phyloP scores from a whole-genome alignment of 1,139 yeast species.

The Taphrina sp. region DNA sequence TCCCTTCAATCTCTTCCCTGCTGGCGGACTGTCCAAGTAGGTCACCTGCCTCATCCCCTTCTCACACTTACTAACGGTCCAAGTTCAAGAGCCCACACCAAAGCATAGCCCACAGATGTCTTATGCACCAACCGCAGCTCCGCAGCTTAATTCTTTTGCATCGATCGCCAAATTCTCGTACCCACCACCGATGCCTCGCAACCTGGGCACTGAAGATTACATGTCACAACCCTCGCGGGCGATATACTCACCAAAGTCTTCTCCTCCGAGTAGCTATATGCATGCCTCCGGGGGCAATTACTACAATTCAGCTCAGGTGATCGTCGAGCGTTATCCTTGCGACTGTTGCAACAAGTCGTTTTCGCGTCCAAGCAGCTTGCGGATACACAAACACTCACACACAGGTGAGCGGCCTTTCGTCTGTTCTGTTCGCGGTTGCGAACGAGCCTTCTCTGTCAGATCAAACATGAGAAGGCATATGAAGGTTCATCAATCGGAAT shows the following conservation, averaged over 20 bases:
- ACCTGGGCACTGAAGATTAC: not conserved
- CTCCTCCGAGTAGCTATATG: constrained; percentile 14
- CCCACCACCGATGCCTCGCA: not conserved
- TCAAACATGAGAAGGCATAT: constrained; percentile 77
- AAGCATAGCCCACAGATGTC: constrained; percentile 21
- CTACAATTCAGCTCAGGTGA: constrained; percentile 8
- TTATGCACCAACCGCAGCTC: not conserved
- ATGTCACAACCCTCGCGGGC: not conserved
- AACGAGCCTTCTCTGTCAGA: constrained; percentile 69
- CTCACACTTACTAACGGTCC: not conserved
- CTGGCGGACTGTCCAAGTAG: constrained; percentile 22
- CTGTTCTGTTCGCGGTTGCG: constrained; percentile 68
- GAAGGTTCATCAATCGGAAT: constrained; percentile 36
- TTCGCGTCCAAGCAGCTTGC: constrained; percentile 75
- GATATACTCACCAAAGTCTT: constrained; percentile 7
- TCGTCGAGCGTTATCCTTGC: constrained; percentile 50
- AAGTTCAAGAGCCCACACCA: constrained; percentile 23
- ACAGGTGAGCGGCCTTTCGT: constrained; percentile 80
- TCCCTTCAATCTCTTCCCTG: constrained; percentile 21
- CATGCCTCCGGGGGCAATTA: not conserved
- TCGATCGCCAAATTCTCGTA: not conserved
- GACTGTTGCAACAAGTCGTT: constrained; percentile 71
- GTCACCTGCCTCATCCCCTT: not conserved
- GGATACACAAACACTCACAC: constrained; percentile 78
- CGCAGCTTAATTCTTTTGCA: not conserved